A percentile compares a stretch with the other conserved stretches of the same genome.
These are phyloP conservation scores for Sophora flavescens DNA, from an alignment of 306 rosid species.

Conservation along the genomic window DNA sequence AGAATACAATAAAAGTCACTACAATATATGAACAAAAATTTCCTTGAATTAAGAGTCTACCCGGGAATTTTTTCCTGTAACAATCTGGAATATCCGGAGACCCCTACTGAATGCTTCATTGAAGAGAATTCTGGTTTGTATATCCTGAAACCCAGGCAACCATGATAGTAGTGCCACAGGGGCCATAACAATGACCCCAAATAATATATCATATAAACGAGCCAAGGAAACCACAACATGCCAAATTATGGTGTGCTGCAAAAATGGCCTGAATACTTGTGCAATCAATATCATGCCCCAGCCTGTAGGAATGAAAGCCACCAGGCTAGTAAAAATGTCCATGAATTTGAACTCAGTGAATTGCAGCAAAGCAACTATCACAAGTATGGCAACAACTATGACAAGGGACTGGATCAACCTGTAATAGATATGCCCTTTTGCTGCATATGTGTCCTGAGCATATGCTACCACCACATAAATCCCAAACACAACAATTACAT, in stretches of 20 bases:
- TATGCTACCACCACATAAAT: conserved; percentile 65
- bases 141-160: conserved; percentile 90
- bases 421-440: conserved; percentile 77
- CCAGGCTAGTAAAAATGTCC: conserved; percentile 77
- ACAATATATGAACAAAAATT: conserved; percentile 34
- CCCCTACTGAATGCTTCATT: conserved; percentile 92
- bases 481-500: conserved; percentile 63
- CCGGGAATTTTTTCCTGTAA: conserved; percentile 64
- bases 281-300: conserved; percentile 88
- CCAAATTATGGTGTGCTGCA: conserved; percentile 69
- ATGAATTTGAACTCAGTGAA: conserved; percentile 65
- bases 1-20: neutral
- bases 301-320: conserved; percentile 91
- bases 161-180: conserved; percentile 89
- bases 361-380: conserved; percentile 67
- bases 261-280: conserved; percentile 74
- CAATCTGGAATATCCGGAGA: conserved; percentile 76
- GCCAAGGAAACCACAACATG: conserved; percentile 64
- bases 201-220: conserved; percentile 76
- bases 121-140: conserved; percentile 91
- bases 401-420: conserved; percentile 79
- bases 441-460: conserved; percentile 66
- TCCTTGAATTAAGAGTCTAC: conserved; percentile 55
- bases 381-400: conserved; percentile 56
- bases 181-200: conserved; percentile 73